phyloP scores from a whole-genome alignment of 2,329 filamentous ascomycete species.

The Myriosclerotinia duriaeana region DNA sequence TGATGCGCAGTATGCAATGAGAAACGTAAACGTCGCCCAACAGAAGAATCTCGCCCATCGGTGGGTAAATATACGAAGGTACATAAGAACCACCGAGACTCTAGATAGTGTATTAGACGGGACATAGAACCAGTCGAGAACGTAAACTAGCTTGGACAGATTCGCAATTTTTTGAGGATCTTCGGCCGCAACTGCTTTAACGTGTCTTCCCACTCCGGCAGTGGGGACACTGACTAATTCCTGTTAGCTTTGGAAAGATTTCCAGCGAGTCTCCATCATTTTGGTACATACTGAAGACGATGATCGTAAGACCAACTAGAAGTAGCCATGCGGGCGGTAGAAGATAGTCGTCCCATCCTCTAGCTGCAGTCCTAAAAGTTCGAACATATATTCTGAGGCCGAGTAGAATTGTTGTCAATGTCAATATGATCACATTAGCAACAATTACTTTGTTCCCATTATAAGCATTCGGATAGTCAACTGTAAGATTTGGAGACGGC shows the following conservation, averaged over 20 bases:
- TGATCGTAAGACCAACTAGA: not conserved
- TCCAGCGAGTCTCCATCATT: too few relatives aligned
- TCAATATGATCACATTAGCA: not conserved
- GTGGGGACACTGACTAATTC: not conserved
- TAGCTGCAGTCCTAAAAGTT: not conserved
- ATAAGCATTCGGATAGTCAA: not conserved
- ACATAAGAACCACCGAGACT: not conserved
- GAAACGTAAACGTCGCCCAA: not conserved
- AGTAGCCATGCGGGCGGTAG: conserved; percentile 7
- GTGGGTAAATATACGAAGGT: not conserved
- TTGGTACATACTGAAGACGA: not conserved
- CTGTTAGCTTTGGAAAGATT: not conserved
- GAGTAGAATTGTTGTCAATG: not conserved
- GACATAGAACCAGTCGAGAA: conserved; percentile 3
- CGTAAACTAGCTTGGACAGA: not conserved
- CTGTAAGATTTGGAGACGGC: not conserved
- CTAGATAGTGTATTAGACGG: not conserved
- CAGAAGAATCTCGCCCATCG: not conserved
- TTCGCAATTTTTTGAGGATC: not conserved
- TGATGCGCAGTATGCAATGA: not conserved
- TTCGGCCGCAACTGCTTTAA: not conserved
- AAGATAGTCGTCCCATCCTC: conserved; percentile 14
- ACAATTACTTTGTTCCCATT: not conserved
- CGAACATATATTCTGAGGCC: conserved; percentile 6
- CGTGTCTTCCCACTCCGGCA: conserved; percentile 4